A percentile compares a stretch with the other conserved stretches of the same genome.
phyloP scores from a whole-genome alignment of 2,329 filamentous ascomycete species.

The Penicillium aurantiogriseum region DNA sequence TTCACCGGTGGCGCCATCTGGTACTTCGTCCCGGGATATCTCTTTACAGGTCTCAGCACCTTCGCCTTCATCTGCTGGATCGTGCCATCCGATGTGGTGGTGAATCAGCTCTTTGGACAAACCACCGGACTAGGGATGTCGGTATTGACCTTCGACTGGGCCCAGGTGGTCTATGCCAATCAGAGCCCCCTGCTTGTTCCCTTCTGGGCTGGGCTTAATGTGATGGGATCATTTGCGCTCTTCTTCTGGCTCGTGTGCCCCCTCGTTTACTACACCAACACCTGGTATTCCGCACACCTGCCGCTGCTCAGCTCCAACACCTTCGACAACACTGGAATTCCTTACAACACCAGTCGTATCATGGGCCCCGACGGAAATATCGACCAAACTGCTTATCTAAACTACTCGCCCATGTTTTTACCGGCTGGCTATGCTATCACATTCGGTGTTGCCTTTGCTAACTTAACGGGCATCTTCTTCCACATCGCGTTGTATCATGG shows the following conservation, averaged over 20 bases:
- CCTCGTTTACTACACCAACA: conserved; percentile 53
- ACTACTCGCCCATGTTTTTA: conserved; percentile 66
- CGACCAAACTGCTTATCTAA: conserved; percentile 59
- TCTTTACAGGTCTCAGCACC: conserved; percentile 67
- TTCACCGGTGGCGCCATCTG: conserved; percentile 34
- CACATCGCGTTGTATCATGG: conserved; percentile 41
- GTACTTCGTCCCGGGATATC: conserved; percentile 57
- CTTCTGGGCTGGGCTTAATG: conserved; percentile 47
- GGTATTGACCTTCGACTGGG: conserved; percentile 74
- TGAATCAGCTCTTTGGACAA: conserved; percentile 73
- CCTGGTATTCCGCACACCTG: conserved; percentile 58
- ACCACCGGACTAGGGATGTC: conserved; percentile 65
- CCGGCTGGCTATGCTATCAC: conserved; percentile 56
- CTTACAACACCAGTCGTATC: conserved; percentile 62
- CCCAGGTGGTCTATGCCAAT: conserved; percentile 66
- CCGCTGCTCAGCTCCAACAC: conserved; percentile 61
- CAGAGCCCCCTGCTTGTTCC: conserved; percentile 68
- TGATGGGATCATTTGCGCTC: conserved; percentile 45
- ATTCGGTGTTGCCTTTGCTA: conserved; percentile 66
- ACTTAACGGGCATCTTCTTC: conserved; percentile 57
- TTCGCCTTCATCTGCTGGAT: conserved; percentile 73
- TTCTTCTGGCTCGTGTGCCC: conserved; percentile 48
- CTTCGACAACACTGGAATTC: conserved; percentile 62
- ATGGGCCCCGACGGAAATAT: conserved; percentile 56
- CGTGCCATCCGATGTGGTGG: conserved; percentile 62